These are phyloP conservation scores for Podospora fimiseda DNA, from an alignment of 495 filamentous ascomycete genomes.

Conservation along the genomic window DNA sequence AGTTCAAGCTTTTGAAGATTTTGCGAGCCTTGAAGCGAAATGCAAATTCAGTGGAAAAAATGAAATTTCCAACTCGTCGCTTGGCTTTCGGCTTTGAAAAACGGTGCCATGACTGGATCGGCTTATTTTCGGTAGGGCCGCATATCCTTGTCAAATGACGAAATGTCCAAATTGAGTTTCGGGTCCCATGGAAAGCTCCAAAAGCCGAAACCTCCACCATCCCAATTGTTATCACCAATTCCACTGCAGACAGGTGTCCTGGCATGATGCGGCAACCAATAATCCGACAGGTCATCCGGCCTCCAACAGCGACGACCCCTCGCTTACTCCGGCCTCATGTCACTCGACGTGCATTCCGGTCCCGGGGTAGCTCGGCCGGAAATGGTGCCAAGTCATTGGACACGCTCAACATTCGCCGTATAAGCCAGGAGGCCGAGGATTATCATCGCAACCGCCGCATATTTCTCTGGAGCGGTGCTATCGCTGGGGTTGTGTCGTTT, in stretches of 20 bases:
- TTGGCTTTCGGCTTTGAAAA: too few species aligned
- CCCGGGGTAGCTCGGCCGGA: slow-evolving; percentile 11
- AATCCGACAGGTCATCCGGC: slow-evolving; percentile 19
- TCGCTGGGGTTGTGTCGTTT: slow-evolving; percentile 45
- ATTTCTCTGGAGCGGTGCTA: slow-evolving; percentile 42
- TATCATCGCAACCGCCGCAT: slow-evolving; percentile 41
- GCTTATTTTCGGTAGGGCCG: not conserved
- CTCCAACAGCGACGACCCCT: slow-evolving; percentile 3
- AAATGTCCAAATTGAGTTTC: not conserved
- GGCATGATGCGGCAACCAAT: slow-evolving; percentile 25
- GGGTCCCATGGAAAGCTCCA: not conserved
- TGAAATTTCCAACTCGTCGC: too few species aligned
- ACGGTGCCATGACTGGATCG: slow-evolving; percentile 2
- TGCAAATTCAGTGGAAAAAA: too few species aligned
- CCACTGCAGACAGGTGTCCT: not conserved
- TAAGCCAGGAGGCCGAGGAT: slow-evolving; percentile 32
- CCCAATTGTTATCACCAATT: not conserved
- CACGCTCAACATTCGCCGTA: slow-evolving; percentile 39
- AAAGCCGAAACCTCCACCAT: not conserved
- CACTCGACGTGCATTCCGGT: slow-evolving; percentile 34
- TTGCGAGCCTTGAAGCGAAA: not conserved
- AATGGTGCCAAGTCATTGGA: slow-evolving; percentile 31
- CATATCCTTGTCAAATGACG: not conserved
- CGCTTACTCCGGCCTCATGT: not conserved
- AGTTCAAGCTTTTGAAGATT: too few species aligned